Evolutionary conservation across 441 rosid genomes (phyloP).

Genomic region (Populus tomentosa): DNA sequence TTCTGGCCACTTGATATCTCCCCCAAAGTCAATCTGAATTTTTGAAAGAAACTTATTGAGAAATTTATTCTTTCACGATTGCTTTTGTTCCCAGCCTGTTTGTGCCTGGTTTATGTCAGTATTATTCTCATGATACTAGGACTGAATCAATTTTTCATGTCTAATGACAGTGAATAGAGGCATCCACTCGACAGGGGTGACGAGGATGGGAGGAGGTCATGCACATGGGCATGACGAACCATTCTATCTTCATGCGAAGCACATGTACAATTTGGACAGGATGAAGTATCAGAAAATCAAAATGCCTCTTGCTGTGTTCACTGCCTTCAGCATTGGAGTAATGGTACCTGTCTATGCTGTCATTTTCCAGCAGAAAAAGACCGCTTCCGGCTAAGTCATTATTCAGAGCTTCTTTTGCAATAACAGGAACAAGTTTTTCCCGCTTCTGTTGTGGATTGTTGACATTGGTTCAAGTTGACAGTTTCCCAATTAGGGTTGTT

Average conservation of each 20-base stretch:
- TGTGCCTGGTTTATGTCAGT: background rate
- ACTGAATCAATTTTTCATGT: background rate
- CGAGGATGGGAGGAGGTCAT: conserved; percentile 75
- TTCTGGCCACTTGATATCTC: background rate
- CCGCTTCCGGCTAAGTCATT: conserved; percentile 51
- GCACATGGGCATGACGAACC: conserved; percentile 68
- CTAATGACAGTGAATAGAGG: conserved; percentile 53
- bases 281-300: conserved; percentile 76
- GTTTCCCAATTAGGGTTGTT: background rate
- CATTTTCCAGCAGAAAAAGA: conserved; percentile 91
- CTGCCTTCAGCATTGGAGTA: conserved; percentile 86
- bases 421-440: conserved; percentile 28
- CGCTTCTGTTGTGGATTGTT: conserved; percentile 12
- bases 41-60: background rate
- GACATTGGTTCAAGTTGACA: conserved; percentile 7
- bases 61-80: background rate
- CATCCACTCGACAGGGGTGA: conserved; percentile 80
- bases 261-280: conserved; percentile 97
- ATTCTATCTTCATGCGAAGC: conserved; percentile 80
- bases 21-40: background rate
- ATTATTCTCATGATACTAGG: background rate
- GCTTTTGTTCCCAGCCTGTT: background rate
- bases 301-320: conserved; percentile 75
- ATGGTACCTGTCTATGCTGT: conserved; percentile 78
- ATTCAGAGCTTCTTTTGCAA: conserved; percentile 20